Percentiles rank a stretch among this genome's conserved stretches.
Evolutionary conservation across 164 flowering plant genomes (phyloP).

Genomic region (Houttuynia cordata): DNA sequence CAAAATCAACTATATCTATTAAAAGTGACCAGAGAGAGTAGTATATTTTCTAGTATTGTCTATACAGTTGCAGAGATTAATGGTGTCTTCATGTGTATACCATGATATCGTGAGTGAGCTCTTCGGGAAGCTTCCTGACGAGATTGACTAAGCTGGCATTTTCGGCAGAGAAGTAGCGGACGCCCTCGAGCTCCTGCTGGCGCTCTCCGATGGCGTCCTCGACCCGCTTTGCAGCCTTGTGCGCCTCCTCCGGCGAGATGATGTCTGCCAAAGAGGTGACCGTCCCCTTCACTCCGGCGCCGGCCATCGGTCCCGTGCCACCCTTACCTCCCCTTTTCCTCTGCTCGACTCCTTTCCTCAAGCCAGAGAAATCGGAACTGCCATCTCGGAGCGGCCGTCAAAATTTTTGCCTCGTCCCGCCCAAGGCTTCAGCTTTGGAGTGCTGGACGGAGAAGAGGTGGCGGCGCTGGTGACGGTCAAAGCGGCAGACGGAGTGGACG

Average conservation of each 20-base stretch:
- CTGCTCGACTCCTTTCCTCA: no score
- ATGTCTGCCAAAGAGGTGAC: constrained; percentile 54
- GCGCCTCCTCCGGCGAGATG: constrained; percentile 51
- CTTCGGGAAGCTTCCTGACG: constrained; percentile 72
- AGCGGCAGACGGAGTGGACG: no score
- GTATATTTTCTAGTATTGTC: not conserved
- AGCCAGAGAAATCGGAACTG: no score
- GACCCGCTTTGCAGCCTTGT: constrained; percentile 53
- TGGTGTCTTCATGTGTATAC: constrained; percentile 12
- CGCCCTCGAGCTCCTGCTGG: constrained; percentile 30
- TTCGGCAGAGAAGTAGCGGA: constrained; percentile 44
- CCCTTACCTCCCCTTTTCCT: no score
- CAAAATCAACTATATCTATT: no score
- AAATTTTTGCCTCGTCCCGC: no score
- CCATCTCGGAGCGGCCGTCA: no score
- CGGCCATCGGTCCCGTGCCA: constrained; percentile 11
- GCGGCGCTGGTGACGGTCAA: no score
- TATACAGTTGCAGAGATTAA: not conserved
- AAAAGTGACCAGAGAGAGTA: no score
- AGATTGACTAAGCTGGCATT: constrained; percentile 56
- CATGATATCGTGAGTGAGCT: constrained; percentile 71
- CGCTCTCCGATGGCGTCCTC: constrained; percentile 36
- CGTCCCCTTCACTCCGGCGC: constrained; percentile 32
- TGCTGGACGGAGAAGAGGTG: no score
- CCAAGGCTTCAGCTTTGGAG: no score